phyloP scores from a whole-genome alignment of 331 rosid genomes.

The Erythrophleum ivorense region DNA sequence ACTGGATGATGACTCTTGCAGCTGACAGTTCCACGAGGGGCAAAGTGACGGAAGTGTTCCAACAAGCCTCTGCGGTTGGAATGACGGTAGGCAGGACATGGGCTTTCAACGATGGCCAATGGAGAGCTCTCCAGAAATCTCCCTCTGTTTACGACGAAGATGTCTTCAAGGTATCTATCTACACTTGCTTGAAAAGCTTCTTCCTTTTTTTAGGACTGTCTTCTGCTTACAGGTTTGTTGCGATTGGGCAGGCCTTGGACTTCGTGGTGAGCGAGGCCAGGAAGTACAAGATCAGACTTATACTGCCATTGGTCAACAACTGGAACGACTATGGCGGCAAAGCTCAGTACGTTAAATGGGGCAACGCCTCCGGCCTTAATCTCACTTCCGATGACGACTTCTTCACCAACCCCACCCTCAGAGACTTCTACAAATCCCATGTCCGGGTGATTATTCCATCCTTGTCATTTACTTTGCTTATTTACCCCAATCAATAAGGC shows the following conservation, averaged over 20 bases:
- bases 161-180: conserved; percentile 63
- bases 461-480: background rate
- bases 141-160: conserved; percentile 84
- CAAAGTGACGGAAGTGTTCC: conserved; percentile 73
- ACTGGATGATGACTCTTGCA: conserved; percentile 89
- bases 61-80: conserved; percentile 75
- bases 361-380: conserved; percentile 80
- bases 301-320: conserved; percentile 78
- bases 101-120: conserved; percentile 95
- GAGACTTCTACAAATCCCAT: conserved; percentile 76
- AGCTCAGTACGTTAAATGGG: conserved; percentile 91
- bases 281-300: conserved; percentile 83
- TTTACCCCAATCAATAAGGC: no score
- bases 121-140: conserved; percentile 86
- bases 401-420: conserved; percentile 80
- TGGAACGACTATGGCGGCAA: conserved; percentile 98
- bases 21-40: conserved; percentile 87
- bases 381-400: conserved; percentile 83
- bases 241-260: conserved; percentile 82
- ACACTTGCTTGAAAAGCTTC: no score
- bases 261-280: conserved; percentile 88
- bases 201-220: no score
- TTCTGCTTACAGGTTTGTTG: no score
- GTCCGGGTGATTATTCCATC: conserved; percentile 65
- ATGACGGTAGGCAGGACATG: conserved; percentile 90